These are phyloP conservation scores for Serendipita sp. DNA, from an alignment of 768 basidiomycete species.

Conservation along the genomic window DNA sequence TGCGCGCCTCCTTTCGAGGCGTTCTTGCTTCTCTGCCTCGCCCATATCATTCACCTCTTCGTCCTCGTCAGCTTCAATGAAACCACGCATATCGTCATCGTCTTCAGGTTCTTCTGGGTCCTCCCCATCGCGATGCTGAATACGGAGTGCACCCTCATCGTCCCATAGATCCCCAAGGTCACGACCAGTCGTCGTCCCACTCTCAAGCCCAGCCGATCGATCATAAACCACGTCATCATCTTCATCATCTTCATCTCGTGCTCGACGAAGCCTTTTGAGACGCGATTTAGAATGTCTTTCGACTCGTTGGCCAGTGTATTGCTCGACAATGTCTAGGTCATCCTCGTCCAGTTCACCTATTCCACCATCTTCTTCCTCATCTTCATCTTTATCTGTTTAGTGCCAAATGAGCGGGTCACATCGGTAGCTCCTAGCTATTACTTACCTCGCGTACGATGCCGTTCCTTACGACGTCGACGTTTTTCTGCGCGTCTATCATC, in stretches of 20 bases:
- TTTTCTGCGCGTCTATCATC: slow-evolving; percentile 20
- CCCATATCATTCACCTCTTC: slow-evolving; percentile 69
- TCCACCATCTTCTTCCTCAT: slow-evolving; percentile 14
- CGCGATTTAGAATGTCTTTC: slow-evolving; percentile 32
- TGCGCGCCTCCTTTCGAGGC: slow-evolving; percentile 50
- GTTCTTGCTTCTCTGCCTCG: slow-evolving; percentile 58
- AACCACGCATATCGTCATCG: slow-evolving; percentile 17
- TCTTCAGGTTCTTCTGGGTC: slow-evolving; percentile 3
- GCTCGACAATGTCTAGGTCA: slow-evolving; percentile 65
- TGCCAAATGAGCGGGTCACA: background rate
- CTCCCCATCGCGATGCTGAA: background rate
- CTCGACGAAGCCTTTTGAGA: slow-evolving; percentile 58
- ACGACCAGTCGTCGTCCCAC: slow-evolving; percentile 40
- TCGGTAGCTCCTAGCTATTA: background rate
- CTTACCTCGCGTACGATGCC: background rate
- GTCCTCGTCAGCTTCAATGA: slow-evolving; percentile 41
- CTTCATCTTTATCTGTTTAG: background rate
- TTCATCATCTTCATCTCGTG: slow-evolving; percentile 41
- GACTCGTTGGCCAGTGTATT: slow-evolving; percentile 73
- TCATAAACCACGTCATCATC: slow-evolving; percentile 52
- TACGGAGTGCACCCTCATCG: slow-evolving; percentile 35
- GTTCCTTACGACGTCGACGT: background rate
- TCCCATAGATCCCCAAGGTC: slow-evolving; percentile 60
- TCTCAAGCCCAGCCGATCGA: slow-evolving; percentile 44
- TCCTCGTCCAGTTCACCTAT: slow-evolving; percentile 49